Evolutionary conservation across 306 rosid genomes (phyloP).

Genomic region (Citrullus mucosospermus): DNA sequence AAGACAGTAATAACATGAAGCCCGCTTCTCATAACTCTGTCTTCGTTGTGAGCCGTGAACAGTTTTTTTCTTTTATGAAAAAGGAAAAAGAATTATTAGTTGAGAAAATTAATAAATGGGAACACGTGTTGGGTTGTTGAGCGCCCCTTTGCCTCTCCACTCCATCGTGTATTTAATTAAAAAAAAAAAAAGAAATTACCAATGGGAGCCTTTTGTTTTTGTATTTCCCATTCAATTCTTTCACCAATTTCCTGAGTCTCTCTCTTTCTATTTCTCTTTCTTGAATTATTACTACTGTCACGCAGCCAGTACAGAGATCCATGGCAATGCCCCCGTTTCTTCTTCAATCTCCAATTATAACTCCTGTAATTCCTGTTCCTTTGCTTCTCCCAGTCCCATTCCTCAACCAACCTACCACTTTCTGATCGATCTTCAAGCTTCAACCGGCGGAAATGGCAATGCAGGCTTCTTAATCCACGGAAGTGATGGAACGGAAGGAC

Average conservation of each 20-base stretch:
- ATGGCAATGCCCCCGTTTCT: neutral
- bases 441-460: neutral
- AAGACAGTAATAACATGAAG: no score
- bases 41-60: neutral
- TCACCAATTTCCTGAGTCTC: neutral
- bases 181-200: neutral
- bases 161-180: neutral
- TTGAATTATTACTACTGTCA: conserved; percentile 10
- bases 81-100: neutral
- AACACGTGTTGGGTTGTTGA: conserved; percentile 4
- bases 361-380: neutral
- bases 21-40: neutral
- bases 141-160: neutral
- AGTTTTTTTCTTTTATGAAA: no score
- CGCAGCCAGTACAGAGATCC: neutral
- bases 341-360: neutral
- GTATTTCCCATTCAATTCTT: neutral
- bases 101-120: neutral
- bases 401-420: neutral
- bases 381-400: neutral
- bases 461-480: neutral
- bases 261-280: conserved; percentile 10
- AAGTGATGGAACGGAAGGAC: neutral
- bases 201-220: neutral
- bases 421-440: neutral